Conservation (phyloP, 2,329 filamentous ascomycete species). For the Alternaria dauci region DNA sequence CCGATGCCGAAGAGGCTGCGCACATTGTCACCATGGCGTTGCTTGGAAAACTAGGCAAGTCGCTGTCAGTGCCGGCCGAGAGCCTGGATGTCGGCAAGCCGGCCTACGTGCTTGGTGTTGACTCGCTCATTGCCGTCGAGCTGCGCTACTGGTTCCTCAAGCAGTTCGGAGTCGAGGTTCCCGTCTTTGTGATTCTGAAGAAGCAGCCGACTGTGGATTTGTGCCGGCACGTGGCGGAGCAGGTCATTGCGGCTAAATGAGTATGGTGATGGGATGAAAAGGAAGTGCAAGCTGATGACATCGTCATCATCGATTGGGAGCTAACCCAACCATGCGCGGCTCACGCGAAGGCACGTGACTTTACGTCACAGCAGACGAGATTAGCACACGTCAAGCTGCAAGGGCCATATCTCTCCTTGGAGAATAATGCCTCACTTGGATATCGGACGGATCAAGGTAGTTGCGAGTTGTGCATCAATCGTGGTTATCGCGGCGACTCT, state of each 20-base stretch:
- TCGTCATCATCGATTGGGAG: background rate
- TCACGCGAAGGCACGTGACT: constrained; percentile 5
- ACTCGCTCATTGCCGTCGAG: constrained; percentile 38
- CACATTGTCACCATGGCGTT: constrained; percentile 11
- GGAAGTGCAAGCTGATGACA: background rate
- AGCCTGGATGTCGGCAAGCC: constrained; percentile 16
- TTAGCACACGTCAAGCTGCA: background rate
- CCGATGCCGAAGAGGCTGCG: constrained; percentile 14
- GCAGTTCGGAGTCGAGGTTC: constrained; percentile 25
- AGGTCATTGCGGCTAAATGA: constrained; percentile 11
- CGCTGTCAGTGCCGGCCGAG: constrained; percentile 14
- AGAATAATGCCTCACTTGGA: background rate
- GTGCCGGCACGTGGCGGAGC: constrained; percentile 13
- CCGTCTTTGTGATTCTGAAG: constrained; percentile 30
- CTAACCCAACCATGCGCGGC: no score
- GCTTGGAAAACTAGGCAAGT: constrained; percentile 14
- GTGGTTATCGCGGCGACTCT: background rate
- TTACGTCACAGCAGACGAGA: background rate
- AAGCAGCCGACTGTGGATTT: constrained; percentile 13
- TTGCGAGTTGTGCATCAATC: background rate
- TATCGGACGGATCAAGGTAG: background rate
- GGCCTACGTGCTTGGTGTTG: constrained; percentile 25
- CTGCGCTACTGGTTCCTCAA: constrained; percentile 30
- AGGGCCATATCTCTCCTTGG: background rate
- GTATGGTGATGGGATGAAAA: background rate